These are phyloP conservation scores for Leccinum boreale DNA, from an alignment of 768 basidiomycete genomes.

Conservation along the genomic window DNA sequence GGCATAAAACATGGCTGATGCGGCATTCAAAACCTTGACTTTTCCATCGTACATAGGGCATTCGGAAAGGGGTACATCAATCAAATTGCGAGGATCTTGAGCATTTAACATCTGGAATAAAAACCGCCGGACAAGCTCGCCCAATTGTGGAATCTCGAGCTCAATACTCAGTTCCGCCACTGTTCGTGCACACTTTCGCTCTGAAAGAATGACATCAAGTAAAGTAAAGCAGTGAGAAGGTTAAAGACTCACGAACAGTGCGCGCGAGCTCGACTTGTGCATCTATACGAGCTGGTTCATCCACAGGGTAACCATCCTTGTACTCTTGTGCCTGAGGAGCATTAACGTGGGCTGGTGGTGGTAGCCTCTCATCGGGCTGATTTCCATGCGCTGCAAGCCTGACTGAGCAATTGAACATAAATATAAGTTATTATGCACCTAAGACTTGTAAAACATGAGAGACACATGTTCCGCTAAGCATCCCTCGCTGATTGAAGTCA, in stretches of 20 bases:
- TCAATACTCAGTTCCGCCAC: neutral
- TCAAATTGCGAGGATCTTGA: neutral
- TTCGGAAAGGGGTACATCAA: neutral
- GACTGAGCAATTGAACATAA: neutral
- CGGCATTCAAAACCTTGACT: neutral
- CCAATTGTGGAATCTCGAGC: neutral
- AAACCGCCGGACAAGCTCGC: neutral
- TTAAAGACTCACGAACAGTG: neutral
- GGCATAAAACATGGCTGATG: neutral
- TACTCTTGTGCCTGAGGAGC: too few species aligned
- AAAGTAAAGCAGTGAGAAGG: neutral
- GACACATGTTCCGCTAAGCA: neutral
- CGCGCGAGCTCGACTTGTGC: neutral
- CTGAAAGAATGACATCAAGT: neutral
- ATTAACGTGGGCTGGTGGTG: too few species aligned
- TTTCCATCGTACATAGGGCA: neutral
- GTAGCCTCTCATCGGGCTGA: too few species aligned
- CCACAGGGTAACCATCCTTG: too few species aligned
- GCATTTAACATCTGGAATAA: neutral
- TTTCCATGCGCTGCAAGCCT: too few species aligned
- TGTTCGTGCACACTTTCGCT: neutral
- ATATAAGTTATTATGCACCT: neutral
- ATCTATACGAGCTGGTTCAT: neutral
- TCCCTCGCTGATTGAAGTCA: neutral
- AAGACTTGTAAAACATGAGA: neutral